A percentile compares a stretch with the other conserved stretches of the same genome.
These are phyloP conservation scores for Quercus cerris DNA, from an alignment of 306 rosid genomes.

Conservation along the genomic window DNA sequence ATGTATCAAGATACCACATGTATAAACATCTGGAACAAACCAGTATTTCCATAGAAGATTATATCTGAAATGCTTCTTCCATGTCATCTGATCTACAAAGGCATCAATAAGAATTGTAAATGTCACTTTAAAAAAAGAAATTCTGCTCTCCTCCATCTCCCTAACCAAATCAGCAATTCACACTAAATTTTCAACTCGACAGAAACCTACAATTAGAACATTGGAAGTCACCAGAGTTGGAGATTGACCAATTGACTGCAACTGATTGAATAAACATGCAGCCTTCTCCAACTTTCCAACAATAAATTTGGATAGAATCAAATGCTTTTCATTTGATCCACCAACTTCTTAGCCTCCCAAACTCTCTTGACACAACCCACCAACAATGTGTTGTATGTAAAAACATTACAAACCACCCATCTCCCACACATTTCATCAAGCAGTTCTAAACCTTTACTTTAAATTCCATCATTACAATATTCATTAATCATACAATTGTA, in stretches of 20 bases:
- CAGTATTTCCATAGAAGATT: conserved; percentile 62
- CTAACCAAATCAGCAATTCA: conserved; percentile 45
- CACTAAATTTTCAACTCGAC: conserved; percentile 41
- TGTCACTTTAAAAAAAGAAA: conserved; percentile 70
- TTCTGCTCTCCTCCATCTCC: conserved; percentile 66
- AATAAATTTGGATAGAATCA: conserved; percentile 54
- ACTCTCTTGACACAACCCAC: conserved; percentile 53
- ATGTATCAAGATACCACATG: conserved; percentile 61
- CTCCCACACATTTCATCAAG: conserved; percentile 70
- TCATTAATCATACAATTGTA: conserved; percentile 53
- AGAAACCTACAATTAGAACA: conserved; percentile 53
- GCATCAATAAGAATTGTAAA: conserved; percentile 62
- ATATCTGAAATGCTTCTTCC: conserved; percentile 54
- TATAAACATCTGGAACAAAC: conserved; percentile 58
- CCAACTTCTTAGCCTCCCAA: conserved; percentile 49
- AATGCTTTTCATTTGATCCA: conserved; percentile 37
- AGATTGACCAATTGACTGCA: conserved; percentile 53
- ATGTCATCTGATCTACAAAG: conserved; percentile 40
- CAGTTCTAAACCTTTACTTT: conserved; percentile 44
- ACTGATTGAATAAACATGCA: conserved; percentile 43
- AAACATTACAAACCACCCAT: conserved; percentile 49
- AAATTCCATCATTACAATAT: conserved; percentile 42
- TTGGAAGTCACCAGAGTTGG: conserved; percentile 74
- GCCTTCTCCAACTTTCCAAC: conserved; percentile 59
- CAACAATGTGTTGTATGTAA: conserved; percentile 55